Conservation (phyloP, 2,329 filamentous ascomycete genomes). For the Xenosphaeropsis pyriputrescens region DNA sequence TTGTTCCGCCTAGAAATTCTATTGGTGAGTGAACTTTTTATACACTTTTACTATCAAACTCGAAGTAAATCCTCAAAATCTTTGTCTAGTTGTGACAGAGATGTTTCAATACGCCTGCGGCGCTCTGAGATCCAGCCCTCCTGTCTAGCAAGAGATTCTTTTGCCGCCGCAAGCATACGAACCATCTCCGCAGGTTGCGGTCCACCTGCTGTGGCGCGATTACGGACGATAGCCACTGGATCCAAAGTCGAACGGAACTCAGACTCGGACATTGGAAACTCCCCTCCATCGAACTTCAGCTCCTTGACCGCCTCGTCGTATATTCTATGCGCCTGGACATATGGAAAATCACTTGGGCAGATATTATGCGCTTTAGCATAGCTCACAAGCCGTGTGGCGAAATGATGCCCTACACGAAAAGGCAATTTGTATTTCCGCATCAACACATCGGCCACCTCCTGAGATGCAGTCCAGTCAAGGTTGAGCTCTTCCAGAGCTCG, state of each 20-base stretch:
- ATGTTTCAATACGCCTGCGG: too few species aligned
- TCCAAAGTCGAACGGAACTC: constrained; percentile 1
- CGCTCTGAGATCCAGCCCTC: background rate
- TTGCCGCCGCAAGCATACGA: background rate
- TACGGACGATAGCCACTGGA: constrained; percentile 2
- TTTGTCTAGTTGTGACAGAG: too few species aligned
- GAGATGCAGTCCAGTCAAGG: constrained; percentile 1
- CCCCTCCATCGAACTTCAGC: background rate
- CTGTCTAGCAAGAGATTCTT: background rate
- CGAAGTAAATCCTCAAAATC: too few species aligned
- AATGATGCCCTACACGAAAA: constrained; percentile 3
- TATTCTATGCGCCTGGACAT: constrained; percentile 2
- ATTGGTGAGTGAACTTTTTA: too few species aligned
- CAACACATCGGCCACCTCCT: constrained; percentile 2
- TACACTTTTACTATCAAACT: too few species aligned
- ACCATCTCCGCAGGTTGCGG: constrained; percentile 1
- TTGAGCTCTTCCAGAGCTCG: constrained; percentile 1
- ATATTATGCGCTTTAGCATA: constrained; percentile 1
- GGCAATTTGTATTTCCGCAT: constrained; percentile 2
- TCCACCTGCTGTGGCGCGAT: constrained; percentile 1
- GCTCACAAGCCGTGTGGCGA: background rate
- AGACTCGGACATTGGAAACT: constrained; percentile 1
- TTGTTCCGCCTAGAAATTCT: too few species aligned
- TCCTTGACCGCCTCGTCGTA: background rate
- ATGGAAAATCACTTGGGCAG: constrained; percentile 1